Base-by-base conservation (phyloP, 2,329 filamentous ascomycete species). In the Fusarium tjaetaba region DNA sequence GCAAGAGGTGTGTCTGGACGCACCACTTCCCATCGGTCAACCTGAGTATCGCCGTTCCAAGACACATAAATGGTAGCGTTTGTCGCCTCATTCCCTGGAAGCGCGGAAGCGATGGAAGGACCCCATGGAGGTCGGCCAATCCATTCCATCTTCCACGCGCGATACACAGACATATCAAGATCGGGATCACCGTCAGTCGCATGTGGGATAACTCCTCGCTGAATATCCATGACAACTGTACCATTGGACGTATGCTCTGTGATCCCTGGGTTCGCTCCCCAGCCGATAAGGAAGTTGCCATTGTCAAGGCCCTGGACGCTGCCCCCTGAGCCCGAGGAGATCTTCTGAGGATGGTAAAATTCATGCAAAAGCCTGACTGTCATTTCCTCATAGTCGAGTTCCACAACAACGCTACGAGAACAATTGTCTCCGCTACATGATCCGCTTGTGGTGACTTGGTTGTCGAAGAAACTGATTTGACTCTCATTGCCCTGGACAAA, bases 241-340 rank as follows among this genome's bases (percentile, higher is more conserved):
- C 74, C 74, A 15, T 74, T 68, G 15, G 72, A 56, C 28, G 70
- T 24, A 63, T 87, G 83, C 69, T 86, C 86, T 5, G 85, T 87
- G 42, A 87, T 73, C 10, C 83, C 85, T 1, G 86, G 86, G 39
- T 84, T 84, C 3, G 83, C 84, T 5, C 89, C 89, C 88, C 89
- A 91, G 65, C 88, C 88, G 58, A 91, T 84, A 45, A 91, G 80
- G 18, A 85, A 84, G 65, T 89, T 87, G 38, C 86, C 87, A 57
- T 86, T 86, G 1, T 86, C 84, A 1, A 91, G 82, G 18, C 87
- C 76, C 70, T 91, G 88, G 38, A 87, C 85, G 56, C 81, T 83
- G 11, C 84, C 84, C 72, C 85, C 84, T 2, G 87, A 88, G 45
- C 84, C 86, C 18, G 87, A 85, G 1, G 86, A 80, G 18, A 90